These are phyloP conservation scores for Ascochyta clinopodiicola DNA, from an alignment of 2,329 filamentous ascomycete species.

Conservation along the genomic window DNA sequence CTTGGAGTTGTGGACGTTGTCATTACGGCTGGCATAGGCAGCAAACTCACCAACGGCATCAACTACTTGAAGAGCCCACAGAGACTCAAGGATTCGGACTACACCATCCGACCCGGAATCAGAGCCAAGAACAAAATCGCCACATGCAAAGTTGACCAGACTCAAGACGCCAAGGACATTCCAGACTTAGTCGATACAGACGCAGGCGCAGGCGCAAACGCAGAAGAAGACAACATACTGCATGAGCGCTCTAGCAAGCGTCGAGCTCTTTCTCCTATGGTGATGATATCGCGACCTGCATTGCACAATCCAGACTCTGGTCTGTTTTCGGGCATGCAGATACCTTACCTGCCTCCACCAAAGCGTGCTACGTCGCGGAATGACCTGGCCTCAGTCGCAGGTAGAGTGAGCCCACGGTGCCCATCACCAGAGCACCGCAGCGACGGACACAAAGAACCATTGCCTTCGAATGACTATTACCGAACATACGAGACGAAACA, in stretches of 20 bases:
- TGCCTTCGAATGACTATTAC: neutral
- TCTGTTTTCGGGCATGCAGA: neutral
- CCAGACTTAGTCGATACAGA: no score
- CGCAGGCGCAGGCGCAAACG: neutral
- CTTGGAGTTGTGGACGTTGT: constrained; percentile 51
- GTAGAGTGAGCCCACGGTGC: neutral
- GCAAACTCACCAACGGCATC: constrained; percentile 29
- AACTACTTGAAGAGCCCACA: constrained; percentile 34
- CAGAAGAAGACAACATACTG: constrained; percentile 15
- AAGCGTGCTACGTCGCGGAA: no score
- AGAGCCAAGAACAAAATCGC: neutral
- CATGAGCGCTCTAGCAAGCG: constrained; percentile 9
- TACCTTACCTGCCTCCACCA: neutral
- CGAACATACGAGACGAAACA: neutral
- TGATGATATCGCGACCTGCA: neutral
- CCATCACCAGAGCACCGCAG: constrained; percentile 2
- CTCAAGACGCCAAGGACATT: neutral
- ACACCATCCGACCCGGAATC: neutral
- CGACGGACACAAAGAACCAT: constrained; percentile 1
- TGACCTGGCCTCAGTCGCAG: neutral
- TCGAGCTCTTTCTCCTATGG: neutral
- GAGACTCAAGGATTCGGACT: constrained; percentile 32
- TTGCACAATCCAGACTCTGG: neutral
- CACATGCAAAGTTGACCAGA: neutral
- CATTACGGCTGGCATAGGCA: constrained; percentile 39